Evolutionary conservation across 2,329 filamentous ascomycete genomes (phyloP), one percentile per base, ranked within the genome.

Genomic region (Phaeosphaeriaceae sp.): DNA sequence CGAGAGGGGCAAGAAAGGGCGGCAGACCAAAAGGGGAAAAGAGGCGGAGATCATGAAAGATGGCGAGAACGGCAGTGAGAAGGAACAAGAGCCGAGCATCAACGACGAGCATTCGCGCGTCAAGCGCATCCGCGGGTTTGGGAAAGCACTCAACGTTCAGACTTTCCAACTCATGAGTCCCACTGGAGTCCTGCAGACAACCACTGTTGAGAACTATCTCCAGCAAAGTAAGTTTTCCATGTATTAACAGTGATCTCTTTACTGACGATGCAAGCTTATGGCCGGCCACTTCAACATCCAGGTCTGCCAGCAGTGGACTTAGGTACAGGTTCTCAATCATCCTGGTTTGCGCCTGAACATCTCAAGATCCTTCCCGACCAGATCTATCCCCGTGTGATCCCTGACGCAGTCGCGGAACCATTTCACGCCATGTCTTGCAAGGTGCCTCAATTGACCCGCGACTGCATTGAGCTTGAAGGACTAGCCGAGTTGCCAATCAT

Each of bases 281-380:
- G 23, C 9, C 21, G 11, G 5, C 24, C 19, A 26, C 44, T 47
- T 13, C 3, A 3, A 1, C 11, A 47, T 23, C 44, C 44, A 13
- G 22, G 26, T 24, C n/a, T 9, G 21, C 4, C 21, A 11, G 44
- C 44, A 24, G 44, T 47, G 22, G 17, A 47, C 19, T 22, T 47
- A 4, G 44, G 44, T 3, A 47, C 22, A 3, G 22, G 17, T 17
- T 17, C 7, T 11, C 15, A 26, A 15, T 22, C n/a, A 2, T 24
- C 44, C 21, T 61, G 58, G 26, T 55, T 56, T 26, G 49, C 59
- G 15, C 52, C 42, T 5, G 54, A 66, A 22, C 21, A 55, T 10
- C 54, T 59, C 19, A 51, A 22, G 10, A 68, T 71, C n/a, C 9
- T 70, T 2, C 63, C 66, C 3, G 63, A 66, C 43, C 66, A 69